phyloP scores from a whole-genome alignment of 805 yeast genomes.

The Candida gorgasii region DNA sequence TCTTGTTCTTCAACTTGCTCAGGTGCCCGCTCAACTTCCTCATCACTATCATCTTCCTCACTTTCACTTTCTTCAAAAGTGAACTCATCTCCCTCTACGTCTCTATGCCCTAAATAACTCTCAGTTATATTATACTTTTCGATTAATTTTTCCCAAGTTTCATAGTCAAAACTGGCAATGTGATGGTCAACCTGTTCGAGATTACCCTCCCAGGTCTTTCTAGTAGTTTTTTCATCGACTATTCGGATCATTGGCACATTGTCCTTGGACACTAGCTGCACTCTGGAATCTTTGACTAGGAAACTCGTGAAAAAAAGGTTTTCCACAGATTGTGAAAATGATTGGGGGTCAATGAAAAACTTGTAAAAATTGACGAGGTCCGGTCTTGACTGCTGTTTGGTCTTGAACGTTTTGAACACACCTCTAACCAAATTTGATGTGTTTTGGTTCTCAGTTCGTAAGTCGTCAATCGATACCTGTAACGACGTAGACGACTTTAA shows the following conservation, averaged over 20 bases:
- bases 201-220: constrained; percentile 11
- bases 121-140: constrained; percentile 54
- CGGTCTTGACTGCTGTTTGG: constrained; percentile 21
- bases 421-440: constrained; percentile 65
- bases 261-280: constrained; percentile 43
- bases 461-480: constrained; percentile 51
- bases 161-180: constrained; percentile 68
- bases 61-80: constrained; percentile 7
- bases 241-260: constrained; percentile 38
- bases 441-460: constrained; percentile 54
- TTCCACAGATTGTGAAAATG: constrained; percentile 79
- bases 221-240: constrained; percentile 24
- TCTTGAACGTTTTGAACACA: constrained; percentile 45
- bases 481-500: constrained; percentile 53
- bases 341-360: constrained; percentile 71
- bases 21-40: constrained; percentile 1
- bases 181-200: constrained; percentile 49
- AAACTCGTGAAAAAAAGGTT: constrained; percentile 83
- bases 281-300: constrained; percentile 68
- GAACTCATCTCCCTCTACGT: constrained; percentile 27
- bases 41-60: constrained; percentile 5
- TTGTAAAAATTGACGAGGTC: constrained; percentile 56
- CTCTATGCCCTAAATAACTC: constrained; percentile 51
- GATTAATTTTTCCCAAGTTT: constrained; percentile 63
- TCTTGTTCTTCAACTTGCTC: constrained; percentile 1